phyloP scores from a whole-genome alignment of 371 early-diverging fungal genomes.

The Zancudomyces culisetae region DNA sequence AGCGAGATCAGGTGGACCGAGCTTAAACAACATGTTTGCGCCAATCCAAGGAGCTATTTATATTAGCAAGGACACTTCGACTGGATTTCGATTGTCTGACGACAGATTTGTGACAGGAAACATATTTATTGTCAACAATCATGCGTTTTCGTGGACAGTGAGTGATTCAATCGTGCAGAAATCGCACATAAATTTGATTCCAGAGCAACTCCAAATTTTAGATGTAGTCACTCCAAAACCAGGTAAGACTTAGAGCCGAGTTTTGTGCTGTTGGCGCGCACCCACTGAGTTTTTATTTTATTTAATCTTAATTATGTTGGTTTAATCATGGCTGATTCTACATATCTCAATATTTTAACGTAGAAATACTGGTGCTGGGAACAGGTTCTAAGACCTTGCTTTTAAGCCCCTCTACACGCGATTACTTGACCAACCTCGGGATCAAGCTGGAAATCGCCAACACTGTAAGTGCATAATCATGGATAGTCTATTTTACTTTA shows the following conservation, averaged over 20 bases:
- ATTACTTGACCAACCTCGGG: constrained; percentile 18
- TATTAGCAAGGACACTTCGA: constrained; percentile 8
- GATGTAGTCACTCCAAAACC: constrained; percentile 19
- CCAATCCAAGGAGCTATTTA: not conserved
- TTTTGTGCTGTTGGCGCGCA: not conserved
- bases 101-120: constrained; percentile 11
- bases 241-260: not conserved
- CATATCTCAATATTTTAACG: not conserved
- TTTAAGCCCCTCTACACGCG: constrained; percentile 5
- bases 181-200: not conserved
- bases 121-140: constrained; percentile 19
- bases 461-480: constrained; percentile 7
- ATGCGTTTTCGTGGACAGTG: constrained; percentile 9
- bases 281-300: not conserved
- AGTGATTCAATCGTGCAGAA: not conserved
- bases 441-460: constrained; percentile 17
- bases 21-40: constrained; percentile 3
- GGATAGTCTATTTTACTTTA: too few species aligned
- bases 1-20: not conserved
- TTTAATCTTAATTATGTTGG: not conserved
- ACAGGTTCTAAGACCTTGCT: constrained; percentile 10
- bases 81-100: constrained; percentile 17
- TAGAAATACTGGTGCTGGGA: constrained; percentile 20
- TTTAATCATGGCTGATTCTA: not conserved
- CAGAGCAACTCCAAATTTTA: constrained; percentile 6